phyloP scores from a whole-genome alignment of 352 stramenopile genomes.

The Phytophthora pinifolia region DNA sequence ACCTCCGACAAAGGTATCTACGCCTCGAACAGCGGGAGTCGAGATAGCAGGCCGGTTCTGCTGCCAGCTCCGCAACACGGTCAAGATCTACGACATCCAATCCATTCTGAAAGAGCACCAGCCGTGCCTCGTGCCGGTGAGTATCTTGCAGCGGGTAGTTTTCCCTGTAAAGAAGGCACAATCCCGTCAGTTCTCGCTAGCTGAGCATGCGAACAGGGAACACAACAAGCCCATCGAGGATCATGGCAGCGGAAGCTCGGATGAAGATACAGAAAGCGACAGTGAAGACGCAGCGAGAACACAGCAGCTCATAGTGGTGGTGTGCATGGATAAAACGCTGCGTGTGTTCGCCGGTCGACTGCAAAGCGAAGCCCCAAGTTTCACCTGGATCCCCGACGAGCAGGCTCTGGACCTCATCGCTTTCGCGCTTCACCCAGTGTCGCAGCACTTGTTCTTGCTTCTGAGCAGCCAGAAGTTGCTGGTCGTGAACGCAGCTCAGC shows the following conservation, averaged over 20 bases:
- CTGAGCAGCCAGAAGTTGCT: conserved; percentile 58
- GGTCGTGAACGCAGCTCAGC: conserved; percentile 41
- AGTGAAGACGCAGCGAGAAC: conserved; percentile 3
- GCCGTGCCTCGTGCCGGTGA: conserved; percentile 53
- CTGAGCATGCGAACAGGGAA: not conserved
- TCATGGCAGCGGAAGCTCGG: conserved; percentile 13
- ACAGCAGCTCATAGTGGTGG: conserved; percentile 55
- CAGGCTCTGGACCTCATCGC: conserved; percentile 55
- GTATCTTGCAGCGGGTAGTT: conserved; percentile 49
- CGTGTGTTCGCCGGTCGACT: conserved; percentile 52
- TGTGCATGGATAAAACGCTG: conserved; percentile 69
- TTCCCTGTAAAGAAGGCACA: conserved; percentile 21
- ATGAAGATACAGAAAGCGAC: conserved; percentile 21
- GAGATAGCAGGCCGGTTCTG: conserved; percentile 56
- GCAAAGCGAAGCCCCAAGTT: conserved; percentile 54
- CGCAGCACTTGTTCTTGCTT: conserved; percentile 54
- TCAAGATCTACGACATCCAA: conserved; percentile 63
- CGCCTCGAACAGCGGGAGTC: conserved; percentile 1
- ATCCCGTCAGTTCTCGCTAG: not conserved
- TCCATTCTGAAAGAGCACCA: conserved; percentile 74
- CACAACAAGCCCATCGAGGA: conserved; percentile 6
- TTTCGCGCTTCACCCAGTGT: conserved; percentile 55
- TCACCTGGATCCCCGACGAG: conserved; percentile 78
- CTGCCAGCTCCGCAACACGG: conserved; percentile 52
- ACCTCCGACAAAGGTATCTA: not conserved